Percentiles rank a stretch among this genome's conserved stretches.
Conservation (phyloP, 495 filamentous ascomycete genomes). For the Xylaria curta region DNA sequence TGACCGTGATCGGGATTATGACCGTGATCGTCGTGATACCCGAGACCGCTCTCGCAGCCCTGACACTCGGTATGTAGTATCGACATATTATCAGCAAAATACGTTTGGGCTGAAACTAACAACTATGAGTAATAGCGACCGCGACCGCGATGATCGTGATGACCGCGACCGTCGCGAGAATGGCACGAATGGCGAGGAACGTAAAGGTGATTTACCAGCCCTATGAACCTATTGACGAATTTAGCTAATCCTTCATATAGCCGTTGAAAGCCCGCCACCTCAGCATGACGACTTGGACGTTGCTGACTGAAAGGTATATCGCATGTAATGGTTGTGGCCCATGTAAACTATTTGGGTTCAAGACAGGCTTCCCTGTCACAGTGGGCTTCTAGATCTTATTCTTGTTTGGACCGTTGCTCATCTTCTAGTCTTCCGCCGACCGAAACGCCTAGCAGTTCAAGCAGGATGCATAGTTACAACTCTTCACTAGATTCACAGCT, state of each 20-base stretch:
- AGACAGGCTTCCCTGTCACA: constrained; percentile 7
- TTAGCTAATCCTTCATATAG: constrained; percentile 35
- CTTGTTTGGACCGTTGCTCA: constrained; percentile 36
- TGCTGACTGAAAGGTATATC: constrained; percentile 70
- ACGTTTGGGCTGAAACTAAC: constrained; percentile 25
- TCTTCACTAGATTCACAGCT: constrained; percentile 14
- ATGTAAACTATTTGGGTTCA: constrained; percentile 2
- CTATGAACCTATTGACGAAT: not conserved
- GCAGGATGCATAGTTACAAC: constrained; percentile 24
- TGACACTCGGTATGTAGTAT: constrained; percentile 67
- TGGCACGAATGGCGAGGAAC: constrained; percentile 79
- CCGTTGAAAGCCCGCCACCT: constrained; percentile 78
- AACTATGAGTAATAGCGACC: constrained; percentile 46
- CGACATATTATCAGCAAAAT: not conserved
- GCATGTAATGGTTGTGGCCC: constrained; percentile 11
- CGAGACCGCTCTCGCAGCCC: constrained; percentile 78
- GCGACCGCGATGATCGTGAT: constrained; percentile 65
- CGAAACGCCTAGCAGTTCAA: constrained; percentile 18
- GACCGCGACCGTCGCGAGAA: constrained; percentile 65
- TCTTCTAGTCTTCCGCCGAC: constrained; percentile 44
- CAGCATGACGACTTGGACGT: constrained; percentile 97
- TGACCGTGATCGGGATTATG: constrained; percentile 80
- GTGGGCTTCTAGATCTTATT: constrained; percentile 42
- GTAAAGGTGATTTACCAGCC: constrained; percentile 70
- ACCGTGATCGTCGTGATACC: constrained; percentile 73